Percentiles rank a stretch among this genome's conserved stretches.
These are phyloP conservation scores for Aspergillus ellipticus DNA, from an alignment of 495 filamentous ascomycete species.

Conservation along the genomic window DNA sequence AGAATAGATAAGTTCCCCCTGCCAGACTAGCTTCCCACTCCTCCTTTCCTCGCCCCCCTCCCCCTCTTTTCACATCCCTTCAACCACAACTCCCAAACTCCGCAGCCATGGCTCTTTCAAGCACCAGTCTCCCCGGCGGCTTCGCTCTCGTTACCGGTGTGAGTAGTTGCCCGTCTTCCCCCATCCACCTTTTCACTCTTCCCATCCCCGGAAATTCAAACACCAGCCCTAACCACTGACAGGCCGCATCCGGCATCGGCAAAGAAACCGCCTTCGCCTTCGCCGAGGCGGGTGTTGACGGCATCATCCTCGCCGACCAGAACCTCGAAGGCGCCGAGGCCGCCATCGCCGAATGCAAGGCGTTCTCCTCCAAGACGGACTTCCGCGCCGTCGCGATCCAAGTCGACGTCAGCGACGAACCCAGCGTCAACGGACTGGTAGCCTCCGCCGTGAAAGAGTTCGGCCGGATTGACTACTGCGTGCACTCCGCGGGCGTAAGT, in stretches of 20 bases:
- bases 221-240: too few relatives aligned
- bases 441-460: neutral
- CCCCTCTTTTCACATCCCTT: too few relatives aligned
- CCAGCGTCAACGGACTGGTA: neutral
- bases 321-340: slow-evolving; percentile 2
- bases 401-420: slow-evolving; percentile 1
- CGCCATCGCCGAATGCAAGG: slow-evolving; percentile 6
- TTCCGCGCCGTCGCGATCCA: slow-evolving; percentile 2
- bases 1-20: too few relatives aligned
- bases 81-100: too few relatives aligned
- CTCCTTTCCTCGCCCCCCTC: too few relatives aligned
- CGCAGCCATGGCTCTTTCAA: neutral
- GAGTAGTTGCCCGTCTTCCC: neutral
- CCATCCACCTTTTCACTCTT: too few relatives aligned
- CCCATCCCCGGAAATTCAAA: too few relatives aligned
- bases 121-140: neutral
- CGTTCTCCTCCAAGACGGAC: slow-evolving; percentile 4
- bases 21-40: too few relatives aligned
- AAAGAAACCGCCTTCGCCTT: slow-evolving; percentile 8
- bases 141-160: neutral
- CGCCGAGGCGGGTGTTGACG: slow-evolving; percentile 5
- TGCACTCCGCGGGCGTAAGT: slow-evolving; percentile 11
- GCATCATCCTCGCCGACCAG: slow-evolving; percentile 3
- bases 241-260: slow-evolving; percentile 5
- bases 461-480: slow-evolving; percentile 10